Evolutionary conservation across 805 yeast genomes (phyloP), one percentile per base, ranked within the genome.

Genomic region (Zygotorulaspora danielsina): DNA sequence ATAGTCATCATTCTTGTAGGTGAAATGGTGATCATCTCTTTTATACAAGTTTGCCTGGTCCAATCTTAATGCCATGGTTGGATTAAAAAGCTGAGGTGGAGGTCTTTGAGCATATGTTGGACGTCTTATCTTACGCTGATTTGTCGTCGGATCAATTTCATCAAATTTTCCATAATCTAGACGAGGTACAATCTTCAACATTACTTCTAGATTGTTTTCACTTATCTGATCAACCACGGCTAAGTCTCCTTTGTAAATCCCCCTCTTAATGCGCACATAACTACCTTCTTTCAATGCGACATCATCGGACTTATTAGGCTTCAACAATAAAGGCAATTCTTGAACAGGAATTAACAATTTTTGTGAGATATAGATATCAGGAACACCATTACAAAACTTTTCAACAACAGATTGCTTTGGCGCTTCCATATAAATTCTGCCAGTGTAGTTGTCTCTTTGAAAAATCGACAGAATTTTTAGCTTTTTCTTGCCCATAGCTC

Each of bases 121-220:
- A 41, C 75, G 69, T 38, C 72, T 65, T 10, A 69, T 64, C 50
- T 72, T 79, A 39, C 78, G 64, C 54, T 76, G 76, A 9, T 65
- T 63, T 6, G 66, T 62, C 4, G 52, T 61, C 6, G 79, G 81
- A 46, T 78, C 85, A 43, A 73, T 75, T 22, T 66, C 70, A 30
- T 65, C 66, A 46, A 67, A 72, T 49, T 80, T 78, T 42, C 95
- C 96, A 63, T 93, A 90, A 60, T 90, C 97, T 44, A 93, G 66
- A 55, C 98, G 78, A 25, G 98, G 98, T 22, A 93, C 94, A 48
- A 93, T 70, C 57, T 86, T 86, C 52, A 95, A 78, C 54, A 94
- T 76, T n/a, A 87, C 97, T 60, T 90, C 97, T 51, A 93, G 73
- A 38, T 96, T 97, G 58, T 86, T 90, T 56, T 93, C 97, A 44